Base-by-base conservation (phyloP, 805 yeast genomes). In the Lipomyces anomalus region DNA sequence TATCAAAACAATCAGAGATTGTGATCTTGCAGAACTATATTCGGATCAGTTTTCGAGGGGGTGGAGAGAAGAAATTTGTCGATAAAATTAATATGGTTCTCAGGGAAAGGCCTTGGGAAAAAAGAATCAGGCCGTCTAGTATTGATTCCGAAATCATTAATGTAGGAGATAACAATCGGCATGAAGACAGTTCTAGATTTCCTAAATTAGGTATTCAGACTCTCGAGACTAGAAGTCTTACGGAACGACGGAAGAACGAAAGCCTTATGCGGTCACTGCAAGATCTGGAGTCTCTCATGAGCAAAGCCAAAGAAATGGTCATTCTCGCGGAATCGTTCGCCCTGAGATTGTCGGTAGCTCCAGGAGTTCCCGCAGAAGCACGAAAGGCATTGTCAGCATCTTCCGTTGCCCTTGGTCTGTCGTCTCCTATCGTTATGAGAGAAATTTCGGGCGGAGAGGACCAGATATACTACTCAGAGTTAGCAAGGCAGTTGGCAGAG, bases 401-500 rank as follows among this genome's bases (percentile, higher is more conserved):
- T 38, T 46, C 60, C 26, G 44, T 44, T 50, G 48, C 66, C 26
- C 46, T 65, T 43, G 66, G 69, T 1, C 53, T 62, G 9, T 56
- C 57, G 21, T 52, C 63, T 18, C 55, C 56, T 36, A 53, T 53
- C 40, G 63, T 50, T 22, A 60, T 38, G 61, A 68, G 38, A 57
- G 75, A 50, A 55, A 65, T 46, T 67, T 67, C 59, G 53, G 61
- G 47, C 5, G 50, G 57, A 3, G 34, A 63, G 46, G 57, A 55
- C 36, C 58, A 61, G 7, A 47, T 55, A 20, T 69, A 66, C 50
- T 64, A 63, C 43, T 61, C 64, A 48, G 95, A 86, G 57, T 65
- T 86, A 18, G 76, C 95, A 0, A 72, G 95, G 44, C 88, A 86
- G 57, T 61, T 89, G 3, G 79, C 85, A 35, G 95, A 84, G 56